phyloP scores from a whole-genome alignment of 495 filamentous ascomycete species.

The Aspergillus diversus region DNA sequence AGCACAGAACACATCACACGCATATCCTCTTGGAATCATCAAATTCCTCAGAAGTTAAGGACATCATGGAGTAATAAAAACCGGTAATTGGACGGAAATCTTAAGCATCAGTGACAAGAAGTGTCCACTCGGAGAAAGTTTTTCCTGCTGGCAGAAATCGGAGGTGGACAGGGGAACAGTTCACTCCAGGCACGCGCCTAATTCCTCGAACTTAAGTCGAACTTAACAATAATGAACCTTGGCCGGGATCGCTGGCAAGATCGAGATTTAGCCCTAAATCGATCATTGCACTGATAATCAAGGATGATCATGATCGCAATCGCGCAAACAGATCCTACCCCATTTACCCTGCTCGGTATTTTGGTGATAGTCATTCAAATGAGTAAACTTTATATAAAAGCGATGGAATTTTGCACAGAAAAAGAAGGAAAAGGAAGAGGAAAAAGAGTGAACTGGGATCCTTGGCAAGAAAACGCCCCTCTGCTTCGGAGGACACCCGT shows the following conservation, averaged over 20 bases:
- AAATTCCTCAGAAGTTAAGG: background rate
- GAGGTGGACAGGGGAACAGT: background rate
- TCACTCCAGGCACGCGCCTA: background rate
- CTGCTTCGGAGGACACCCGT: background rate
- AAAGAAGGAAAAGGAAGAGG: background rate
- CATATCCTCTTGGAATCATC: background rate
- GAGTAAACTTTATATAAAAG: too few relatives aligned
- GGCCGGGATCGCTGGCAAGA: slow-evolving; percentile 7
- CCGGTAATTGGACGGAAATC: background rate
- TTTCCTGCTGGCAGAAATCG: background rate
- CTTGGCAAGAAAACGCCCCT: background rate
- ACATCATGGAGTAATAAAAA: background rate
- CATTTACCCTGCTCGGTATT: too few relatives aligned
- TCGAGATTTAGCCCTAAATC: slow-evolving; percentile 20
- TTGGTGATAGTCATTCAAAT: too few relatives aligned
- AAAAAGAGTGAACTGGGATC: background rate
- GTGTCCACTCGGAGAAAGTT: background rate
- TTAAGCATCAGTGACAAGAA: background rate
- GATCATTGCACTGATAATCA: slow-evolving; percentile 3
- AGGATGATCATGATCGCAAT: slow-evolving; percentile 15
- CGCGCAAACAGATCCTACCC: background rate
- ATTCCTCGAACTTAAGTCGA: background rate
- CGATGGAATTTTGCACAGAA: too few relatives aligned
- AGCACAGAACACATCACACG: slow-evolving; percentile 8
- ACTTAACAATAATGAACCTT: background rate